Evolutionary conservation across 225 moss, liverwort and hornwort species (phyloP), one percentile per base, ranked within the genome.

Genomic region (Antitrichia curtipendula): DNA sequence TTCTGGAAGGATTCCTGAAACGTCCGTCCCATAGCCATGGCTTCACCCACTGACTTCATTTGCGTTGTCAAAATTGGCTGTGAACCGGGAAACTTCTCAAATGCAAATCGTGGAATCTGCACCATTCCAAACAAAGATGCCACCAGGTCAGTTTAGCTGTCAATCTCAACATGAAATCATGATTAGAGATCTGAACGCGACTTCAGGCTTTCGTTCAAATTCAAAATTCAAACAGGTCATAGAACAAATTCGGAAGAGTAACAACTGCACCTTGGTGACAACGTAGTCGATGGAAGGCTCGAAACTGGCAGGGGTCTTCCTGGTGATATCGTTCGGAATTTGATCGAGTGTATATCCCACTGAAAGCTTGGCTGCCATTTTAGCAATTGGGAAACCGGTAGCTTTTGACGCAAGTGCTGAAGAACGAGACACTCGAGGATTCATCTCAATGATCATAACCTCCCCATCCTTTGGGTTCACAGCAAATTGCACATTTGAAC

Each of bases 381-480:
- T 98, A 61, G 98, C 98, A 86, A 98, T 98, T 62, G 98, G 98
- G 62, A 98, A 98, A 61, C 98, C 97, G 83, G 98, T 98, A 68
- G 98, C 98, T 90, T 98, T 97, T 49, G 98, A 98, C 79, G 98
- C 98, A 85, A 98, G 93, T n/a, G 98, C 98, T 45, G 97, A 98
- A 79, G 98, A 98, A 25, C 98, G 95, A 66, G 98, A 98, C 50
- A 98, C 98, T 86, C 98, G 93, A 83, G 98, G 98, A 91, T 98
- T 98, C 98, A 98, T 98, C 89, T 98, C 98, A 87, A 98, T 98
- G 45, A 98, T 94, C 95, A 98, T 95, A n/a, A 98, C 98, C 88
- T 98, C 97, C 49, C 98, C 98, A 82, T 98, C 95, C 85, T 90
- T 90, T 1, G 98, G 98, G 78, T 98, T 98, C 52, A 98, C 97